Evolutionary conservation across 2,329 filamentous ascomycete species (phyloP).

Genomic region (Periconia sp.): DNA sequence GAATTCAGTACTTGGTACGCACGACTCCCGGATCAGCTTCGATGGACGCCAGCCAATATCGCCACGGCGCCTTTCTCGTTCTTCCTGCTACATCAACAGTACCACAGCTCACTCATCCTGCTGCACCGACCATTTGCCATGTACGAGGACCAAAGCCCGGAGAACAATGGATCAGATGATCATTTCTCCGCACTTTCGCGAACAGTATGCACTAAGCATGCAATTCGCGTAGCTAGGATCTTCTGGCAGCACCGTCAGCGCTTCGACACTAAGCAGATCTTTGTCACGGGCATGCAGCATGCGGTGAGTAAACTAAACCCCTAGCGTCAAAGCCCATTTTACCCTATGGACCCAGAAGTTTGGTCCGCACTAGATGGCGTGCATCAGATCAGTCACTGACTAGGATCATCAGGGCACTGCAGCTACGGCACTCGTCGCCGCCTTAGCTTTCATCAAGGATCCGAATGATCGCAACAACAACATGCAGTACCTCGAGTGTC

Average conservation of each 20-base stretch:
- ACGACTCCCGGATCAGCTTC: slow-evolving; percentile 54
- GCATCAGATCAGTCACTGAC: neutral
- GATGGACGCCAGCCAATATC: slow-evolving; percentile 45
- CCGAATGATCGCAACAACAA: slow-evolving; percentile 46
- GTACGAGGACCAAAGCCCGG: slow-evolving; percentile 55
- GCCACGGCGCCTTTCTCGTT: slow-evolving; percentile 49
- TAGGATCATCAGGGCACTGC: slow-evolving; percentile 53
- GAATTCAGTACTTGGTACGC: slow-evolving; percentile 63
- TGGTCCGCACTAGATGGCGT: neutral
- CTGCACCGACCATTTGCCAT: slow-evolving; percentile 61
- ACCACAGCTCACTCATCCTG: slow-evolving; percentile 60
- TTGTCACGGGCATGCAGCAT: slow-evolving; percentile 60
- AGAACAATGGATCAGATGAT: slow-evolving; percentile 41
- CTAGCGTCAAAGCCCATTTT: no score
- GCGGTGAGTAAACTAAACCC: slow-evolving; percentile 42
- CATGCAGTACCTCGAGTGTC: slow-evolving; percentile 60
- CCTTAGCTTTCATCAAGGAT: slow-evolving; percentile 49
- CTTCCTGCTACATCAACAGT: slow-evolving; percentile 63
- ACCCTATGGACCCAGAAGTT: no score
- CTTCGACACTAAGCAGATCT: slow-evolving; percentile 59
- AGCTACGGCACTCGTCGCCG: slow-evolving; percentile 61
- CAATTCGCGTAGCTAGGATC: slow-evolving; percentile 59
- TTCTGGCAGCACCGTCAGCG: slow-evolving; percentile 63
- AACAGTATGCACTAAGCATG: slow-evolving; percentile 62
- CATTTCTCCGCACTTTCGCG: slow-evolving; percentile 56